Conservation (phyloP, 441 rosid species). For the Populus hybrid region DNA sequence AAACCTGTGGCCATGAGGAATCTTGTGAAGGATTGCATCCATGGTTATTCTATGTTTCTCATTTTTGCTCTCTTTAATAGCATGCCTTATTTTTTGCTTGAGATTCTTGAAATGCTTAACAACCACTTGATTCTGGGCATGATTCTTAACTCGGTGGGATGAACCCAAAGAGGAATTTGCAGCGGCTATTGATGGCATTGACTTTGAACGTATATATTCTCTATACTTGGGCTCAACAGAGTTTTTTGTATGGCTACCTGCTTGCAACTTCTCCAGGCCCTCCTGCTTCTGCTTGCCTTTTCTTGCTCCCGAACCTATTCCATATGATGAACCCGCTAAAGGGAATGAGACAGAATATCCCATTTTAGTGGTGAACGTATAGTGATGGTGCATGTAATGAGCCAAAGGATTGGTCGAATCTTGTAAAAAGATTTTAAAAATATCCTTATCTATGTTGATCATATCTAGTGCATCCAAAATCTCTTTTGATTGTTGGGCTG, state of each 20-base stretch:
- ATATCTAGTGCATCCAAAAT: conserved; percentile 51
- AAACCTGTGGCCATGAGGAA: conserved; percentile 50
- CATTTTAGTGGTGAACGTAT: conserved; percentile 27
- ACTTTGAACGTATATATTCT: conserved; percentile 23
- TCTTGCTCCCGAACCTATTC: conserved; percentile 17
- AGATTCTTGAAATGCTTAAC: conserved; percentile 63
- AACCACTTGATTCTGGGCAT: conserved; percentile 37
- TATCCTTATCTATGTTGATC: conserved; percentile 54
- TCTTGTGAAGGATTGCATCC: conserved; percentile 80
- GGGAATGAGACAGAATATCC: conserved; percentile 46
- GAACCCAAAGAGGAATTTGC: conserved; percentile 30
- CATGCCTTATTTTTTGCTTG: conserved; percentile 60
- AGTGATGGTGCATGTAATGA: conserved; percentile 41
- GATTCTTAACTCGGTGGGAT: conserved; percentile 27
- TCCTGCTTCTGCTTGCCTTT: conserved; percentile 13
- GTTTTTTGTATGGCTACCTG: neutral
- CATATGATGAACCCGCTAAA: conserved; percentile 22
- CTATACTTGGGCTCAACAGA: conserved; percentile 12
- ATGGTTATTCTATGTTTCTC: conserved; percentile 68
- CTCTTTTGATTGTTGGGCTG: conserved; percentile 33
- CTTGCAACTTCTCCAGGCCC: neutral
- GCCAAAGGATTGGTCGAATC: conserved; percentile 56
- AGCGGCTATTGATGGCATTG: conserved; percentile 32
- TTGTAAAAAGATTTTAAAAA: conserved; percentile 42
- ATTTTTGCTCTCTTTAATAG: conserved; percentile 46